Evolutionary conservation across 2,329 filamentous ascomycete species (phyloP).

Genomic region (Chaetothyriales sp.): DNA sequence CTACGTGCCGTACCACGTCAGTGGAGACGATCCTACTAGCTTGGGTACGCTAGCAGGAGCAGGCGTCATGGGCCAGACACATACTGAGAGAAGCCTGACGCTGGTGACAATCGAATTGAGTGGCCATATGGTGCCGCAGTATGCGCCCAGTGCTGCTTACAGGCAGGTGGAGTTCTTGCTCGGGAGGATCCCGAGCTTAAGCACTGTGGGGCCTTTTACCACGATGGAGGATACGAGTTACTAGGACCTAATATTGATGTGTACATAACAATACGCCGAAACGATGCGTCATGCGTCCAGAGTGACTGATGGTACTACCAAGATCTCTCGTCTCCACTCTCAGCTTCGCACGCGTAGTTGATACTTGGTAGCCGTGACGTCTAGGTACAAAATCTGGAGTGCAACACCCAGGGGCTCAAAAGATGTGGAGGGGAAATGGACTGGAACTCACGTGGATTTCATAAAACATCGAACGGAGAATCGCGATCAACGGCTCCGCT

Average conservation of each 20-base stretch:
- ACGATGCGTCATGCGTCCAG: too few relatives aligned
- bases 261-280: neutral
- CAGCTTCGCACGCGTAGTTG: too few relatives aligned
- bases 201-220: conserved; percentile 14
- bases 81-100: conserved; percentile 64
- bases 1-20: conserved; percentile 51
- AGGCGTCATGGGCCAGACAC: conserved; percentile 55
- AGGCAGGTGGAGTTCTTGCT: conserved; percentile 59
- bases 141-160: conserved; percentile 35
- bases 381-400: too few relatives aligned
- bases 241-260: neutral
- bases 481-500: too few relatives aligned
- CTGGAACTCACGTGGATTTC: too few relatives aligned
- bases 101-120: conserved; percentile 49
- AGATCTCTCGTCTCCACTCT: too few relatives aligned
- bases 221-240: conserved; percentile 13
- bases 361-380: too few relatives aligned
- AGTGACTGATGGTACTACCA: too few relatives aligned
- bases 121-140: conserved; percentile 46
- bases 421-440: neutral
- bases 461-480: too few relatives aligned
- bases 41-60: conserved; percentile 41
- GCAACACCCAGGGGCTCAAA: too few relatives aligned
- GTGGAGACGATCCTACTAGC: conserved; percentile 30
- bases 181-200: conserved; percentile 49